These are phyloP conservation scores for Alternaria gansuensis DNA, from an alignment of 2,329 filamentous ascomycete species.

Conservation along the genomic window DNA sequence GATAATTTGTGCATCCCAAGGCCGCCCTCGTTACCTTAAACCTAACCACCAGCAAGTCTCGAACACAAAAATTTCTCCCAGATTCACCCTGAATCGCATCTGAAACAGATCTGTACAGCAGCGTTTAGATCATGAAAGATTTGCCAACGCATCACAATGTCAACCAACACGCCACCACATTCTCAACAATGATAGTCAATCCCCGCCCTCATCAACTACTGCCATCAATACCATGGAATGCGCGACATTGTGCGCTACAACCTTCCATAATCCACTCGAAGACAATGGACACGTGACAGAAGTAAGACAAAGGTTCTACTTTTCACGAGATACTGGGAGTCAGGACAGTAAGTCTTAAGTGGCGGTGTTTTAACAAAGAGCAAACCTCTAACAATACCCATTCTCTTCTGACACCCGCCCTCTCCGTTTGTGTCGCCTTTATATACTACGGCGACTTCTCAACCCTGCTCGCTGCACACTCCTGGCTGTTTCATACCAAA, in stretches of 20 bases:
- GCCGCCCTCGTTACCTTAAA: background rate
- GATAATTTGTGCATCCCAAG: background rate
- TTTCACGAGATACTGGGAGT: constrained; percentile 26
- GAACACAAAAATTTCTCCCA: background rate
- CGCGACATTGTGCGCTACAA: constrained; percentile 26
- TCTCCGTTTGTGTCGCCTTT: constrained; percentile 39
- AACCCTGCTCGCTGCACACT: constrained; percentile 25
- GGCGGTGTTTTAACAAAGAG: constrained; percentile 37
- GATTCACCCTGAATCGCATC: background rate
- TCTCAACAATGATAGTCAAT: constrained; percentile 4
- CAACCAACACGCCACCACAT: constrained; percentile 18
- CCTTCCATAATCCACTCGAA: constrained; percentile 18
- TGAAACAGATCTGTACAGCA: constrained; percentile 16
- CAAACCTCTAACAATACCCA: constrained; percentile 39
- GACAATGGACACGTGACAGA: constrained; percentile 31
- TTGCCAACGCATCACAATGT: constrained; percentile 20
- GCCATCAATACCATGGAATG: constrained; percentile 3
- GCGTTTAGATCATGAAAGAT: constrained; percentile 22
- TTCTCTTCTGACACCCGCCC: constrained; percentile 29
- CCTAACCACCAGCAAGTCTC: background rate
- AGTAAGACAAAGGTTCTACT: constrained; percentile 34
- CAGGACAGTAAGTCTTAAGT: constrained; percentile 30
- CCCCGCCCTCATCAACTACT: background rate
- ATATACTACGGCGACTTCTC: constrained; percentile 33
- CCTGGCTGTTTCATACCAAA: constrained; percentile 11